These are phyloP conservation scores for Marasmius fiardii DNA, from an alignment of 1,284 basidiomycete species.

Conservation along the genomic window DNA sequence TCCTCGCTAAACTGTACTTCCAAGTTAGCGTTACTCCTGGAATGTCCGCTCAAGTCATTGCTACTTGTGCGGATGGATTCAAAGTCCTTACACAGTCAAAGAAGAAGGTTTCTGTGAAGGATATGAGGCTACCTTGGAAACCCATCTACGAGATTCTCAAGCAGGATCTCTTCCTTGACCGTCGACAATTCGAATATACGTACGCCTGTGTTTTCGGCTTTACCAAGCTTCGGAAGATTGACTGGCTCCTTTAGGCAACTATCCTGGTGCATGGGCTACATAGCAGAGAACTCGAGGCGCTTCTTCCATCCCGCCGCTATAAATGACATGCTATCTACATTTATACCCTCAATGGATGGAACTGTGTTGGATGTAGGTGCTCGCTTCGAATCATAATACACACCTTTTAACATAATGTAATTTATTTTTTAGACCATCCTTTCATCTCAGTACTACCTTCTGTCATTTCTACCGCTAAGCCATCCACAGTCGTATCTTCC, in stretches of 20 bases:
- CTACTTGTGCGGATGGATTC: conserved; percentile 56
- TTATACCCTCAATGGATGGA: conserved; percentile 76
- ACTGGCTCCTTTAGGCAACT: conserved; percentile 50
- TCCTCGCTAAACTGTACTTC: conserved; percentile 81
- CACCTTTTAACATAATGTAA: conserved; percentile 8
- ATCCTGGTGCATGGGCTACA: conserved; percentile 81
- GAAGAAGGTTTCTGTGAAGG: conserved; percentile 74
- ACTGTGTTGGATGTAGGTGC: conserved; percentile 66
- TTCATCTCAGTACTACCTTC: conserved; percentile 77
- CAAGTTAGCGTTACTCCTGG: conserved; percentile 60
- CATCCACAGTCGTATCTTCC: conserved; percentile 82
- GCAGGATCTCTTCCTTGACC: conserved; percentile 80
- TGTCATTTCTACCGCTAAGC: conserved; percentile 75
- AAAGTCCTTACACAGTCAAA: conserved; percentile 60
- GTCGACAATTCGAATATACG: conserved; percentile 82
- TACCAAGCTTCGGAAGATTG: conserved; percentile 1
- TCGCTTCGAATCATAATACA: not conserved
- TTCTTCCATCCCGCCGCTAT: conserved; percentile 92
- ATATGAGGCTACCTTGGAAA: conserved; percentile 87
- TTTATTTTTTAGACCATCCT: conserved; percentile 59
- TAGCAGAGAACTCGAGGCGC: conserved; percentile 78
- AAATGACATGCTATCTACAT: conserved; percentile 85
- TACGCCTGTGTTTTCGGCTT: conserved; percentile 28
- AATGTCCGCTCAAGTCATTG: conserved; percentile 57
- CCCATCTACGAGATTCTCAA: conserved; percentile 80